phyloP scores from a whole-genome alignment of 306 rosid species.

The Begonia loranthoides region DNA sequence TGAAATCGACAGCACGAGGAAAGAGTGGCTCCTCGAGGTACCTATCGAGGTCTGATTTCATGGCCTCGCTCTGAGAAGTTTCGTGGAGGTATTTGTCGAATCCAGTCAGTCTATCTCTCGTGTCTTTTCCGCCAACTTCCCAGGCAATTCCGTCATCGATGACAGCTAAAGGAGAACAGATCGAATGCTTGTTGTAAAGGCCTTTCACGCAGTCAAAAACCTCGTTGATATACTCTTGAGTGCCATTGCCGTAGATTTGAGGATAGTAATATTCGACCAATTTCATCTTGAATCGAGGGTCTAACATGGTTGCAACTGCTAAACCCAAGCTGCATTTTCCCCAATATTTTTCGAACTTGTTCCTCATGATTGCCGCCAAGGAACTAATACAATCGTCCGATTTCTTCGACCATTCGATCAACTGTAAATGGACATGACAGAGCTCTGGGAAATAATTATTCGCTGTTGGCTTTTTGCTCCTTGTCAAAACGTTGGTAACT shows the following conservation, averaged over 20 bases:
- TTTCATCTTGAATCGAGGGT: constrained; percentile 93
- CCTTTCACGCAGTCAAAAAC: constrained; percentile 63
- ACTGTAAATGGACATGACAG: constrained; percentile 69
- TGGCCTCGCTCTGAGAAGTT: constrained; percentile 61
- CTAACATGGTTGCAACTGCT: constrained; percentile 89
- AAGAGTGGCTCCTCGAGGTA: constrained; percentile 92
- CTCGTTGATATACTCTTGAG: constrained; percentile 45
- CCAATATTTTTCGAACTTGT: constrained; percentile 92
- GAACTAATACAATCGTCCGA: constrained; percentile 52
- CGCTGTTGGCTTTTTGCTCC: constrained; percentile 57
- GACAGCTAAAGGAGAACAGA: constrained; percentile 63
- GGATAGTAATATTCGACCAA: constrained; percentile 84
- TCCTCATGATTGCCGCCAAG: constrained; percentile 61
- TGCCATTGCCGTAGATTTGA: constrained; percentile 55
- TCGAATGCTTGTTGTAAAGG: constrained; percentile 74
- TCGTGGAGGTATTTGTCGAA: constrained; percentile 88
- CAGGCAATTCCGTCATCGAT: constrained; percentile 65
- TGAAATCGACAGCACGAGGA: constrained; percentile 76
- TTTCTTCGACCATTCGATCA: constrained; percentile 86
- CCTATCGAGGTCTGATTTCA: constrained; percentile 81
- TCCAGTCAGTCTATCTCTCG: constrained; percentile 81
- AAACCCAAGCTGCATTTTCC: constrained; percentile 71
- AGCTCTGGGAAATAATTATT: constrained; percentile 82
- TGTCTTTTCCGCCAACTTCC: constrained; percentile 58
- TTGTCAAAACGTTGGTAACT: constrained; percentile 38